Conservation (phyloP, 169 alveolate genomes). For the Plasmodium cynomolgi region DNA sequence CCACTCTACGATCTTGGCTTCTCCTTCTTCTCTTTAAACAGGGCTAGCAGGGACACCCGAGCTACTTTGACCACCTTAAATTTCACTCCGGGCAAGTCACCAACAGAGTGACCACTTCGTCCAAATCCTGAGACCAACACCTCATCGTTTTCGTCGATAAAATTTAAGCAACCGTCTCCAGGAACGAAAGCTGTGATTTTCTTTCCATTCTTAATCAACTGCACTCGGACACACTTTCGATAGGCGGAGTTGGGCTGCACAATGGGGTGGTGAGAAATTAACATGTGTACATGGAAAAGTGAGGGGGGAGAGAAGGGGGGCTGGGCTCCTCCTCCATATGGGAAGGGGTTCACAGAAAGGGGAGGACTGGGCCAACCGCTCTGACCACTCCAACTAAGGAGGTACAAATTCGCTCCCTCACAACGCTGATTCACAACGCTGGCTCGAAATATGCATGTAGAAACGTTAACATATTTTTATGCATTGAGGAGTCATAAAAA, state of each 20-base stretch:
- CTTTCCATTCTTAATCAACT: constrained; percentile 99
- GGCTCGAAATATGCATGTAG: neutral
- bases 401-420: neutral
- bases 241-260: constrained; percentile 99
- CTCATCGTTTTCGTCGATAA: constrained; percentile 99
- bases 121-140: constrained; percentile 99
- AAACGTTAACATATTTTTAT: constrained; percentile 33
- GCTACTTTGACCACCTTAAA: constrained; percentile 99
- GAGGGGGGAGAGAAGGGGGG: neutral
- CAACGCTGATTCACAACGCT: neutral
- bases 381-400: neutral
- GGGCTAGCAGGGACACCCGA: constrained; percentile 96
- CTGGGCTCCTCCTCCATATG: neutral
- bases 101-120: constrained; percentile 99
- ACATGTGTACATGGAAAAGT: neutral
- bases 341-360: neutral
- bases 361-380: neutral
- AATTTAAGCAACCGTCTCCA: constrained; percentile 98
- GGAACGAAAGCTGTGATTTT: constrained; percentile 99
- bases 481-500: constrained; percentile 35
- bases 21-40: constrained; percentile 98
- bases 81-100: constrained; percentile 99
- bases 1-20: constrained; percentile 92
- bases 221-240: constrained; percentile 99
- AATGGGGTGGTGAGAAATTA: neutral